Evolutionary conservation across 2,329 filamentous ascomycete genomes (phyloP), one percentile per base, ranked within the genome.

Genomic region (Alternaria novae-zelandiae): DNA sequence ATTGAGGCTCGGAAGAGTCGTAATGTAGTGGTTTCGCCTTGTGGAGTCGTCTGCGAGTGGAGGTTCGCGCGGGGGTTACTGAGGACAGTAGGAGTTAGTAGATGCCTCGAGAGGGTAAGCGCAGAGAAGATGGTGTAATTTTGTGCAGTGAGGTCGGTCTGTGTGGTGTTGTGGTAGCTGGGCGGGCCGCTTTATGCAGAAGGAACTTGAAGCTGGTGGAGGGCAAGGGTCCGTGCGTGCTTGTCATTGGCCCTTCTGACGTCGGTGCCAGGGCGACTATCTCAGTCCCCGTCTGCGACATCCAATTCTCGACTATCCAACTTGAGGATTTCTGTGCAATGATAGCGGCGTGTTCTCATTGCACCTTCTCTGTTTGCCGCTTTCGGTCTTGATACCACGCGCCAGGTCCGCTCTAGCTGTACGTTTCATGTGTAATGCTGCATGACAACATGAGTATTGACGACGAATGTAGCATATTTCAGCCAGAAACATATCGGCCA

Each of bases 121-220:
- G 64, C 59, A 65, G 49, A 63, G 50, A 61, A 43, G 54, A 53
- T 60, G 62, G 70, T 65, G 68, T 57, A 69, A 67, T 61, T 68
- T 70, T 68, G 72, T 70, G 71, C 67, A 69, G 70, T 44, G 59
- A 65, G 57, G 56, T 28, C 53, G 63, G 46, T 61, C 63, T 64
- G 69, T 67, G 68, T 72, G 61, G 70, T 71, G 68, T 61, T 70
- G 71, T 73, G 69, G 68, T 68, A 61, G 65, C 47, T 63, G 68
- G 64, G 67, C 70, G 67, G 69, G 67, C 72, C 68, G 69, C 74
- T 77, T 74, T 75, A 70, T 75, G 73, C 72, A 71, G 53, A 59
- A 63, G 65, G 67, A 70, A 68, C 67, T 69, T 70, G 72, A 71
- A 61, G 64, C 65, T 69, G 65, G 68, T 66, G 66, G 68, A 59